These are phyloP conservation scores for Myxozyma melibiosi DNA, from an alignment of 805 yeast genomes.

Conservation along the genomic window DNA sequence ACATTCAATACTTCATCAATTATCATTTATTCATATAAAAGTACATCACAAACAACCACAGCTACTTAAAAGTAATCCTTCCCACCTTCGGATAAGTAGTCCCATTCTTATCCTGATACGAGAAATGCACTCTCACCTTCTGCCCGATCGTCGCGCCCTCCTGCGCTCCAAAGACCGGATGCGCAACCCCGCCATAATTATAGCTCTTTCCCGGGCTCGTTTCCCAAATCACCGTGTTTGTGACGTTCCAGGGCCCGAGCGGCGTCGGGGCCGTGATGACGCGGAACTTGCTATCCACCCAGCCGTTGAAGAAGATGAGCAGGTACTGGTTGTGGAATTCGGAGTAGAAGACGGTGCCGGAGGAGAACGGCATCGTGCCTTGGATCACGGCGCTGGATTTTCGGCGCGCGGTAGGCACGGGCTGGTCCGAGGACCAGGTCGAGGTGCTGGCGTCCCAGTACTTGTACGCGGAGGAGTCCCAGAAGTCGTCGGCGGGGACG, in stretches of 20 bases:
- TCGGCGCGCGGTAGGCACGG: slow-evolving; percentile 26
- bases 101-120: slow-evolving; percentile 18
- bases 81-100: slow-evolving; percentile 19
- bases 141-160: slow-evolving; percentile 16
- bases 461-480: slow-evolving; percentile 5
- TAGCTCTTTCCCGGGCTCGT: slow-evolving; percentile 17
- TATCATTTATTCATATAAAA: neutral
- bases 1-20: neutral
- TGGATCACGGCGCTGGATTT: slow-evolving; percentile 23
- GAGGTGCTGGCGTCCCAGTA: slow-evolving; percentile 23
- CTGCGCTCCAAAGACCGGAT: slow-evolving; percentile 15
- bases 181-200: slow-evolving; percentile 29
- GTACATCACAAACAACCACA: neutral
- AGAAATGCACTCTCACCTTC: slow-evolving; percentile 15
- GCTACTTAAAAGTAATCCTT: neutral
- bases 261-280: slow-evolving; percentile 25
- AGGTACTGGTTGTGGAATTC: slow-evolving; percentile 28
- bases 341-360: slow-evolving; percentile 27
- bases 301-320: slow-evolving; percentile 20
- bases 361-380: slow-evolving; percentile 24
- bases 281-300: slow-evolving; percentile 29
- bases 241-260: slow-evolving; percentile 28
- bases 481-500: slow-evolving; percentile 10
- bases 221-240: slow-evolving; percentile 11
- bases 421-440: slow-evolving; percentile 16